These are phyloP conservation scores for Anaeromyces robustus DNA, from an alignment of 192 early-diverging fungal genomes.

Conservation along the genomic window DNA sequence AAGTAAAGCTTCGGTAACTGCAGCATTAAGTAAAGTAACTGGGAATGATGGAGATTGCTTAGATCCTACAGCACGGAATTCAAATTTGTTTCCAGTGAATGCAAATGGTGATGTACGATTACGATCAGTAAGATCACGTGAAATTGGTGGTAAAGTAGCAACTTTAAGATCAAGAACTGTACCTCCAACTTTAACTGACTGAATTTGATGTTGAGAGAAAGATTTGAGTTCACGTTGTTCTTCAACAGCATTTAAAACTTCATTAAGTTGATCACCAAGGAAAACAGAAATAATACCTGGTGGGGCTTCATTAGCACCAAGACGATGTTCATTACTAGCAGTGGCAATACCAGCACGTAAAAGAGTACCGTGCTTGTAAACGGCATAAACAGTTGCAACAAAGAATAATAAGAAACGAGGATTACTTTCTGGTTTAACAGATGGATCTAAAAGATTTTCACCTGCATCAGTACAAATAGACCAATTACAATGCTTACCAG, in stretches of 20 bases:
- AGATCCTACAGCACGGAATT: constrained; percentile 98
- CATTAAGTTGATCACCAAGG: constrained; percentile 85
- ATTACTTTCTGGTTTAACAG: constrained; percentile 91
- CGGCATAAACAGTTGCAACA: constrained; percentile 75
- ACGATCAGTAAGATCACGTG: constrained; percentile 95
- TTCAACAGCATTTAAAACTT: constrained; percentile 87
- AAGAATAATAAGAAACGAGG: constrained; percentile 94
- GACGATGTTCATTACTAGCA: constrained; percentile 93
- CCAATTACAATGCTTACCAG: constrained; percentile 99
- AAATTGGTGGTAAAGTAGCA: constrained; percentile 72
- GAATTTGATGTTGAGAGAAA: constrained; percentile 76
- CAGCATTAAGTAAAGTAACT: constrained; percentile 80
- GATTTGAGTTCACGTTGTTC: constrained; percentile 71
- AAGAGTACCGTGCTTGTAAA: constrained; percentile 80
- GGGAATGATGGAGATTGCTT: constrained; percentile 97
- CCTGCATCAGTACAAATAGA: constrained; percentile 64
- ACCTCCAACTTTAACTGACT: constrained; percentile 85
- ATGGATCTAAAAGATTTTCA: constrained; percentile 94
- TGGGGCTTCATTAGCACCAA: constrained; percentile 96
- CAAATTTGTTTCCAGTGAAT: constrained; percentile 99
- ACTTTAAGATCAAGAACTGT: constrained; percentile 92
- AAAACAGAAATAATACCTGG: constrained; percentile 95
- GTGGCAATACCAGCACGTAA: constrained; percentile 84
- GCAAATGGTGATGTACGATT: constrained; percentile 99
- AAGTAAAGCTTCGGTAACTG: constrained; percentile 67